Conservation (phyloP, 352 stramenopile genomes). For the Globisporangium rhizosaccharum region DNA sequence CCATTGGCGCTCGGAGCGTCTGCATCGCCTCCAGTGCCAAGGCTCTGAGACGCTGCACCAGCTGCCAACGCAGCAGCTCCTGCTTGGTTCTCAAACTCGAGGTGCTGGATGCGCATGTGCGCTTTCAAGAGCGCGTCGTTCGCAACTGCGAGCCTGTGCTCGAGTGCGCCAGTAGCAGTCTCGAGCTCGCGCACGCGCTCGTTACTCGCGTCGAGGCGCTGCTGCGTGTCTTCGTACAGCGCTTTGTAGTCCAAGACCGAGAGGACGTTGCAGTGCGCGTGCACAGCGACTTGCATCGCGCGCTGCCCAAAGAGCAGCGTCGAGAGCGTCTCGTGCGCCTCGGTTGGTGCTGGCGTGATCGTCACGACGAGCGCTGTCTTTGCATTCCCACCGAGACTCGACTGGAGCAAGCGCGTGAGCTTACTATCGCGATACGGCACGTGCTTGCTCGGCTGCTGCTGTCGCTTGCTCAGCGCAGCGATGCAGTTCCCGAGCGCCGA, state of each 20-base stretch:
- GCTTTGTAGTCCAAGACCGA: constrained; percentile 64
- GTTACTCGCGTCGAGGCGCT: constrained; percentile 38
- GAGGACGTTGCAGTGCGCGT: constrained; percentile 52
- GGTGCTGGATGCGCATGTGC: constrained; percentile 48
- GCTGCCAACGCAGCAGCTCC: constrained; percentile 15
- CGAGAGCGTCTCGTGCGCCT: constrained; percentile 54
- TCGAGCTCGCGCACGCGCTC: constrained; percentile 19
- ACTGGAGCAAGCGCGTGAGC: constrained; percentile 60
- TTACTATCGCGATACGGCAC: constrained; percentile 76
- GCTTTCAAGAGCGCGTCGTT: constrained; percentile 53
- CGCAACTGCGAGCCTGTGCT: constrained; percentile 17
- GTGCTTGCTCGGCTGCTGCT: constrained; percentile 22
- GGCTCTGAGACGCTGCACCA: constrained; percentile 5
- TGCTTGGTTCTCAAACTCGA: constrained; percentile 57
- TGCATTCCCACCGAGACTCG: constrained; percentile 65
- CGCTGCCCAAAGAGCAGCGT: constrained; percentile 73
- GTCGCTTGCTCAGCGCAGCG: constrained; percentile 52
- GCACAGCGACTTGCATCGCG: constrained; percentile 62
- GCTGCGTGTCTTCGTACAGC: constrained; percentile 54
- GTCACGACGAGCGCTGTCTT: constrained; percentile 70
- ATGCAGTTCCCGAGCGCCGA: constrained; percentile 76
- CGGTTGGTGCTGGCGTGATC: constrained; percentile 34
- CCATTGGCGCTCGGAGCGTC: neutral
- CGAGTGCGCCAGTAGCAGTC: constrained; percentile 4
- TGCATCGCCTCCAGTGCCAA: constrained; percentile 1